phyloP scores from a whole-genome alignment of 2,329 filamentous ascomycete species.

The Aspergillus sp. region DNA sequence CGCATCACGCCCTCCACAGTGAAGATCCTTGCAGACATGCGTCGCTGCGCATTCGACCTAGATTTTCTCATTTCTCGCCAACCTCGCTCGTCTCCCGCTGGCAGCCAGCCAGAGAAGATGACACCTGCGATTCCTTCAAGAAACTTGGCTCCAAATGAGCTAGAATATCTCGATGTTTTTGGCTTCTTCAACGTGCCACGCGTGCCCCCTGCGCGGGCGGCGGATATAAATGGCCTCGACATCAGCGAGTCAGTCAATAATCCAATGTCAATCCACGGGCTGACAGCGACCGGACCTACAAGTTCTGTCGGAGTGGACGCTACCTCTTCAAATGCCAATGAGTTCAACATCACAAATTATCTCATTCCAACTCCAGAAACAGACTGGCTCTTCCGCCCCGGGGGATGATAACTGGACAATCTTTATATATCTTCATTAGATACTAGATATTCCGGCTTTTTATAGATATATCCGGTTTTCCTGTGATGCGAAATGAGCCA shows the following conservation, averaged over 20 bases:
- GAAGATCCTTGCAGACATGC: conserved; percentile 85
- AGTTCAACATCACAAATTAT: conserved; percentile 44
- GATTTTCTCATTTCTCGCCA: conserved; percentile 86
- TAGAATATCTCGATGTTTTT: conserved; percentile 89
- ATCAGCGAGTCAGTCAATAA: conserved; percentile 22
- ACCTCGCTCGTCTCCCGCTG: conserved; percentile 46
- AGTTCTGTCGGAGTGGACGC: conserved; percentile 14
- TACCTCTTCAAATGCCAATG: conserved; percentile 23
- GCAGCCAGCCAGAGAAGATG: conserved; percentile 23
- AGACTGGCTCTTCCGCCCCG: conserved; percentile 39
- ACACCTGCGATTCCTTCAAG: conserved; percentile 47
- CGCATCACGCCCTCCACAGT: conserved; percentile 76
- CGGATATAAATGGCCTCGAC: conserved; percentile 21
- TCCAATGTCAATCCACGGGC: conserved; percentile 33
- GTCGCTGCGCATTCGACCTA: conserved; percentile 81
- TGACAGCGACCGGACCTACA: conserved; percentile 17
- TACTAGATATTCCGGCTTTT: background rate
- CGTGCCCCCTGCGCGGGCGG: conserved; percentile 45
- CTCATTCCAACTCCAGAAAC: conserved; percentile 43
- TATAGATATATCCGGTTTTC: too few species aligned
- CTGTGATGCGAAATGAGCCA: background rate
- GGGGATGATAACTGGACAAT: conserved; percentile 2
- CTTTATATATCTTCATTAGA: background rate
- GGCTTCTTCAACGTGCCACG: conserved; percentile 91
- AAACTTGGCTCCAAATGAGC: conserved; percentile 70